phyloP scores from a whole-genome alignment of 1,284 basidiomycete species.

The Porphyrellus sp. region DNA sequence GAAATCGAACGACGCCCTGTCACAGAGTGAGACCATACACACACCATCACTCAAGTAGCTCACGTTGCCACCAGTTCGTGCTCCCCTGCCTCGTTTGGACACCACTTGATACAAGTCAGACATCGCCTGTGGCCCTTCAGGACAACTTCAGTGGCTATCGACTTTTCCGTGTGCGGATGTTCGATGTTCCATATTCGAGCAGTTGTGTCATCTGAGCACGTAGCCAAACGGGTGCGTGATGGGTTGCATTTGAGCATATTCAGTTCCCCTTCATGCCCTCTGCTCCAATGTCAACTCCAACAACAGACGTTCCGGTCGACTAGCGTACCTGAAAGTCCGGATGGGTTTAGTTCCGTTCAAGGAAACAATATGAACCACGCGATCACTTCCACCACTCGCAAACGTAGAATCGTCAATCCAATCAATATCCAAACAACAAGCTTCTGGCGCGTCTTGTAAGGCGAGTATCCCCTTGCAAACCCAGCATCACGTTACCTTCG shows the following conservation, averaged over 20 bases:
- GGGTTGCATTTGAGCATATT: constrained; percentile 74
- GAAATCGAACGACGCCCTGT: constrained; percentile 71
- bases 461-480: not conserved
- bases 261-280: constrained; percentile 75
- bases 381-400: constrained; percentile 72
- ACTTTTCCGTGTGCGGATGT: constrained; percentile 29
- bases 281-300: constrained; percentile 31
- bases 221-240: constrained; percentile 63
- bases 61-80: constrained; percentile 70
- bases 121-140: constrained; percentile 63
- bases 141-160: constrained; percentile 36
- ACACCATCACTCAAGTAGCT: constrained; percentile 28
- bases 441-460: constrained; percentile 33
- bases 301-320: not conserved
- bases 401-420: constrained; percentile 76
- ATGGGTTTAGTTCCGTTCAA: constrained; percentile 51
- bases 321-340: constrained; percentile 53
- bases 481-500: constrained; percentile 46
- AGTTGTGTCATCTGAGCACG: constrained; percentile 77
- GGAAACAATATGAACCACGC: constrained; percentile 57
- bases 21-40: constrained; percentile 6
- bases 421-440: constrained; percentile 77
- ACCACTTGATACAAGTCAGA: constrained; percentile 74
- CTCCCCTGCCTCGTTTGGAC: constrained; percentile 46
- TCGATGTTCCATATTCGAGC: constrained; percentile 72